Percentiles rank a stretch among this genome's conserved stretches.
Conservation (phyloP, 2,329 filamentous ascomycete genomes). For the Ophioceras dolichostomum region DNA sequence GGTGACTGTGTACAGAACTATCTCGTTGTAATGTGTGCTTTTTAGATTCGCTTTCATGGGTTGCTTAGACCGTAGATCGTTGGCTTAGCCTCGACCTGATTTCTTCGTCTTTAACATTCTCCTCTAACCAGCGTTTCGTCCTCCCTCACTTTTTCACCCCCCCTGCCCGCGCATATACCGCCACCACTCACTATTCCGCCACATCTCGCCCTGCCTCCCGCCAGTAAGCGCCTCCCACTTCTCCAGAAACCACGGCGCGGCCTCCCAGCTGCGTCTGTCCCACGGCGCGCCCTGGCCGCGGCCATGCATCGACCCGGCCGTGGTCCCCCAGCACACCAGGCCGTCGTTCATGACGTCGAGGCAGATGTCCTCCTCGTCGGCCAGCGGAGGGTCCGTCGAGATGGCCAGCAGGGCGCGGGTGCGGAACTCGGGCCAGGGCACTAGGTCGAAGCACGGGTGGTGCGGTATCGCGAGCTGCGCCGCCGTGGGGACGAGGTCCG, state of each 20-base stretch:
- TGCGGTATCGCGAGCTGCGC: constrained; percentile 2
- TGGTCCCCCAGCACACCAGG: constrained; percentile 4
- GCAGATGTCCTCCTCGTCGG: constrained; percentile 5
- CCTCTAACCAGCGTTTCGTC: too few relatives aligned
- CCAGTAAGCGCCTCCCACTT: constrained; percentile 13
- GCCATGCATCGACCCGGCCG: background rate
- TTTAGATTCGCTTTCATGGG: too few relatives aligned
- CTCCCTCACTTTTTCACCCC: background rate
- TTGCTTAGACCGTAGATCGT: too few relatives aligned
- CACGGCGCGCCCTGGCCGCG: constrained; percentile 13
- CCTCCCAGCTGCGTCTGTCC: constrained; percentile 19
- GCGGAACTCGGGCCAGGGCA: constrained; percentile 5
- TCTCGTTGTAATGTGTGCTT: too few relatives aligned
- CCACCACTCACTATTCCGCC: constrained; percentile 14
- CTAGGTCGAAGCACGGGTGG: constrained; percentile 4
- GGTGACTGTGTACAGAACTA: too few relatives aligned
- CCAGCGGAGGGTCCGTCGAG: constrained; percentile 1
- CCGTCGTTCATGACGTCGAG: constrained; percentile 5
- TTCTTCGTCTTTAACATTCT: too few relatives aligned
- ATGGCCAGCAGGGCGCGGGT: constrained; percentile 1
- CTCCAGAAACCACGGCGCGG: constrained; percentile 13
- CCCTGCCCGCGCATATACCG: constrained; percentile 6
- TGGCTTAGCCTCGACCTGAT: too few relatives aligned
- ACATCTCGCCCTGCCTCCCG: constrained; percentile 13
- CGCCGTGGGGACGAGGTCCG: constrained; percentile 3